Evolutionary conservation across 106 monocot genomes (phyloP).

Genomic region (Phalaenopsis equestris): DNA sequence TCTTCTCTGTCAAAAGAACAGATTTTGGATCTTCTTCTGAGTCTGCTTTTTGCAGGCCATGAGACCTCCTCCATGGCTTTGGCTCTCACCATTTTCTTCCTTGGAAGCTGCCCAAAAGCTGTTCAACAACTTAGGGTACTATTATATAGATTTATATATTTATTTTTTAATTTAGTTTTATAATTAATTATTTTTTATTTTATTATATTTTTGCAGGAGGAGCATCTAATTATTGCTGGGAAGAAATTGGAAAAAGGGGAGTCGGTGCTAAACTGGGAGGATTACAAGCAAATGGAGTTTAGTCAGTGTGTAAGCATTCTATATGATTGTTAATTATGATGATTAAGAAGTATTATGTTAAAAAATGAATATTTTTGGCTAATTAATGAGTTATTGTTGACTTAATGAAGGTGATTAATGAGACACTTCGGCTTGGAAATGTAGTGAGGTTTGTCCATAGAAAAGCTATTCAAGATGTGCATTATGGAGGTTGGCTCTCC

Average conservation of each 20-base stretch:
- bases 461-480: conserved; percentile 51
- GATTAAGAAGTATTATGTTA: background rate
- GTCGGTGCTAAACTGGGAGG: conserved; percentile 60
- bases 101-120: conserved; percentile 56
- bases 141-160: too few relatives aligned
- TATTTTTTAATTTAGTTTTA: too few relatives aligned
- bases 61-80: conserved; percentile 92
- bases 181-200: too few relatives aligned
- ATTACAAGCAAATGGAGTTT: conserved; percentile 88
- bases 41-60: conserved; percentile 91
- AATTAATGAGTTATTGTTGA: background rate
- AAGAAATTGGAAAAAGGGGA: conserved; percentile 38
- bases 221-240: conserved; percentile 32
- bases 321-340: background rate
- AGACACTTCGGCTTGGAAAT: conserved; percentile 83
- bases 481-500: conserved; percentile 33
- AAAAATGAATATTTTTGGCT: background rate
- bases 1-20: conserved; percentile 75
- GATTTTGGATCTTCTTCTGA: conserved; percentile 76
- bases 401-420: conserved; percentile 73
- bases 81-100: conserved; percentile 67
- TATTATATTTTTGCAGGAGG: conserved; percentile 21
- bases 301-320: conserved; percentile 63
- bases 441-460: conserved; percentile 80
- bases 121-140: conserved; percentile 51